phyloP scores from a whole-genome alignment of 768 basidiomycete species.

The Rhizopogon rudus region DNA sequence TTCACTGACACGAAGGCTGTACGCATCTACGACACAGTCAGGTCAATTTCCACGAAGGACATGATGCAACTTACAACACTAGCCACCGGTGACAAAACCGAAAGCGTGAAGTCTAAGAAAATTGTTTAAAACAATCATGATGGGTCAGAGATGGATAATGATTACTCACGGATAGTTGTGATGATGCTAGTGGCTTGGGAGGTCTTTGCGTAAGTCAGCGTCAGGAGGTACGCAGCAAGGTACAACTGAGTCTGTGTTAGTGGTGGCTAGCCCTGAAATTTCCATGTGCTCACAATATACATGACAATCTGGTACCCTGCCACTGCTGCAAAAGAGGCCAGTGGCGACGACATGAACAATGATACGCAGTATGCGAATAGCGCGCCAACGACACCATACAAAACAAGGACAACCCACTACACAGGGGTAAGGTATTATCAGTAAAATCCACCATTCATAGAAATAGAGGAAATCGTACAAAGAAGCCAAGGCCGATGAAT shows the following conservation, averaged over 20 bases:
- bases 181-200: conserved; percentile 49
- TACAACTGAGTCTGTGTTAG: conserved; percentile 41
- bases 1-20: conserved; percentile 74
- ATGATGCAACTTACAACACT: conserved; percentile 47
- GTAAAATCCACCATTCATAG: neutral
- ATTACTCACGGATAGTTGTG: conserved; percentile 48
- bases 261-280: neutral
- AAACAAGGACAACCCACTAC: conserved; percentile 67
- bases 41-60: neutral
- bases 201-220: conserved; percentile 66
- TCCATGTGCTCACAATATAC: conserved; percentile 50
- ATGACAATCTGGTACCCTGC: conserved; percentile 73
- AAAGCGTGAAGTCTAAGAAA: conserved; percentile 55
- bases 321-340: conserved; percentile 68
- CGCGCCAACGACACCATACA: conserved; percentile 66
- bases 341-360: conserved; percentile 54
- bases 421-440: neutral
- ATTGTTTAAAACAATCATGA: neutral
- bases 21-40: conserved; percentile 39
- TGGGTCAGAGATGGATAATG: neutral
- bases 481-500: conserved; percentile 63
- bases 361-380: conserved; percentile 68
- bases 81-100: conserved; percentile 62
- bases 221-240: conserved; percentile 62
- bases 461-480: conserved; percentile 35